Evolutionary conservation across 176 grass and related monocot species (phyloP), one percentile per base, ranked within the genome.

Genomic region (Triticum monococcum): DNA sequence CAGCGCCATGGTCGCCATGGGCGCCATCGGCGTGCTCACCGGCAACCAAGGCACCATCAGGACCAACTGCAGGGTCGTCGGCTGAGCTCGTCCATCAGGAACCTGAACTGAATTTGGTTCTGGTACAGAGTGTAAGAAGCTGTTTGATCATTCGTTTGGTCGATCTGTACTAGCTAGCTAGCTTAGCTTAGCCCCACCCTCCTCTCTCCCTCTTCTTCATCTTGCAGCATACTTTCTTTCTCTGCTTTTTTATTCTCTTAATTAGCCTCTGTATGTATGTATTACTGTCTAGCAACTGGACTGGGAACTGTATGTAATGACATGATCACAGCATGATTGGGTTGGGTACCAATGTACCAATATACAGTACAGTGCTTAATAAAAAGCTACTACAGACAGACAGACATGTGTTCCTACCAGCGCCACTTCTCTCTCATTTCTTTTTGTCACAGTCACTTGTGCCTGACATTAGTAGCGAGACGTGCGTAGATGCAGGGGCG

Each of bases 1-100:
- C 26, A 65, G 18, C 7, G 92, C 90, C 60, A 99, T 99, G 89
- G 45, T 90, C 65, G 94, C 88, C 90, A 97, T 99, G 97, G 97
- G 97, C 1, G n/a, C 18, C 40, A 76, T 94, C 52, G 83, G 72
- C 2, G 92, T 94, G 33, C 89, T 96, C 86, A 97, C 90, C 40
- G 97, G 90, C 26, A 8, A 0, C 52, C 13, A 40, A 30, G 97
- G 97, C 0, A 72, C 87, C 84, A 78, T 99, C 38, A 81, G 97
- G 84, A 64, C 80, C 11, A 89, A 91, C 81, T 99, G 97, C 90
- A 90, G 94, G 73, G 89, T 81, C 2, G 57, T 14, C 83, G 77
- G 12, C 52, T 52, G 2, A 0, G 12, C 46, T 48, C 11, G 2
- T 50, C 13, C 1, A 50, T 46, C 43, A 46, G 3, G 3, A 0